phyloP scores from a whole-genome alignment of 2,329 filamentous ascomycete species.

The Talaromyces sp. region DNA sequence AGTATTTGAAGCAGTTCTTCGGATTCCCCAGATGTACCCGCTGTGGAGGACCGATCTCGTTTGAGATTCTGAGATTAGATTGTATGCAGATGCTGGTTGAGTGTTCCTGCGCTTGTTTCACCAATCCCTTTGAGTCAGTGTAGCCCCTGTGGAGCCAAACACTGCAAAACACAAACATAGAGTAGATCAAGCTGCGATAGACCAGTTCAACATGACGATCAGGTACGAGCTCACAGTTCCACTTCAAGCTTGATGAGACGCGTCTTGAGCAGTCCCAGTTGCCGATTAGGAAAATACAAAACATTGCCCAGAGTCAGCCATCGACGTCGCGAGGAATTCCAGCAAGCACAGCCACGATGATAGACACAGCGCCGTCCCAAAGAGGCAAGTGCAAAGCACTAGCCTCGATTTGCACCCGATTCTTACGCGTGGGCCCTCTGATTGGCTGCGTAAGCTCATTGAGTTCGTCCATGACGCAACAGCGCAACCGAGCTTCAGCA shows the following conservation, averaged over 20 bases:
- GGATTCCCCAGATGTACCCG: background rate
- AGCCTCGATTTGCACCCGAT: background rate
- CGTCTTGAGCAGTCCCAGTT: background rate
- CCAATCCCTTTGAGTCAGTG: no score
- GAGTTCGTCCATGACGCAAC: constrained; percentile 15
- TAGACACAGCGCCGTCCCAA: background rate
- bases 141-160: background rate
- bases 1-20: background rate
- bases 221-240: background rate
- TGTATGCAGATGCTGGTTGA: background rate
- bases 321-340: background rate
- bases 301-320: background rate
- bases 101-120: background rate
- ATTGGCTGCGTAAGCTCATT: background rate
- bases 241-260: background rate
- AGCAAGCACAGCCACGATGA: constrained; percentile 1
- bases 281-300: background rate
- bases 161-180: background rate
- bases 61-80: background rate
- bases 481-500: background rate
- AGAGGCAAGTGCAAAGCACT: background rate
- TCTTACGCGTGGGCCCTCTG: background rate
- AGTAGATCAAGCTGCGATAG: background rate
- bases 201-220: background rate
- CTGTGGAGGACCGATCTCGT: background rate